These are phyloP conservation scores for Seminavis robusta DNA, from an alignment of 108 stramenopile genomes.

Conservation along the genomic window DNA sequence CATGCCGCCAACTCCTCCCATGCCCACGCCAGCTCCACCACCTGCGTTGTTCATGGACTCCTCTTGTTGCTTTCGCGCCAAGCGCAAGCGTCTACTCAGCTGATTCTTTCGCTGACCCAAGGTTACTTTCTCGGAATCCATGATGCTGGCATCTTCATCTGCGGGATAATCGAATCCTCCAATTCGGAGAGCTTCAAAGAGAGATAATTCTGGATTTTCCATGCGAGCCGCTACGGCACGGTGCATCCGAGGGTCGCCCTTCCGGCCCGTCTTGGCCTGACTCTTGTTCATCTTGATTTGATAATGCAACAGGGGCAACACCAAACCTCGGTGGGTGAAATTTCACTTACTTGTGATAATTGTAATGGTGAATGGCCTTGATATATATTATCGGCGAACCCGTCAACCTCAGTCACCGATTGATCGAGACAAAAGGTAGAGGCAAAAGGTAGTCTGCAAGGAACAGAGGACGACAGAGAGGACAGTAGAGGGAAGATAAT, in stretches of 20 bases:
- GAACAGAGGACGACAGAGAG: too few relatives aligned
- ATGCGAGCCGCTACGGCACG: conserved; percentile 72
- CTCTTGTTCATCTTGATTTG: too few relatives aligned
- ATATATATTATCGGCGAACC: too few relatives aligned
- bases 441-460: too few relatives aligned
- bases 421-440: too few relatives aligned
- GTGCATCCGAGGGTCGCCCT: conserved; percentile 69
- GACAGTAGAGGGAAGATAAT: too few relatives aligned
- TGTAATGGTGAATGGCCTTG: too few relatives aligned
- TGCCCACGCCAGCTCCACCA: background rate
- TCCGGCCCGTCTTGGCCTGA: conserved; percentile 61
- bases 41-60: background rate
- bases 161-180: conserved; percentile 73
- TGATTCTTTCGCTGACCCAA: conserved; percentile 84
- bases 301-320: too few relatives aligned
- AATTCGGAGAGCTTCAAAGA: conserved; percentile 58
- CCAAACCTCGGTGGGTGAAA: too few relatives aligned
- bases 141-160: conserved; percentile 39
- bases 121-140: conserved; percentile 66
- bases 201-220: conserved; percentile 49
- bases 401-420: too few relatives aligned
- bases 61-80: conserved; percentile 43
- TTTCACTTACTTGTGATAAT: too few relatives aligned
- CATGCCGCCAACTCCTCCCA: background rate
- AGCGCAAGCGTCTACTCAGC: conserved; percentile 59